Evolutionary conservation across 1,284 basidiomycete species (phyloP).

Genomic region (Puccinia hordei): DNA sequence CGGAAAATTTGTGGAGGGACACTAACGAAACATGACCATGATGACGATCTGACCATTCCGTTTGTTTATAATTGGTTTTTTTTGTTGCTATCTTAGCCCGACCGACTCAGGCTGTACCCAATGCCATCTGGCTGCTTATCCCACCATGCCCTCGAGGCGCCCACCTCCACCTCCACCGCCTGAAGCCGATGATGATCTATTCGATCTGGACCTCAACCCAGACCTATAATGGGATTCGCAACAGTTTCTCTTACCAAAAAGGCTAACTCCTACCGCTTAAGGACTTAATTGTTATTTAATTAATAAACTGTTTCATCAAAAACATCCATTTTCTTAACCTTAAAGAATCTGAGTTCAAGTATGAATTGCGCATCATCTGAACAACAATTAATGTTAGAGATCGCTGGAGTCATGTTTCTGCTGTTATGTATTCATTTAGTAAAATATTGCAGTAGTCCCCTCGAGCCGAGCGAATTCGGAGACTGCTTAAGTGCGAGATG

Average conservation of each 20-base stretch:
- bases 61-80: neutral
- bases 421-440: no score
- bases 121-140: conserved; percentile 30
- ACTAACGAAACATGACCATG: neutral
- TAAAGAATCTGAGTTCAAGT: neutral
- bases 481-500: no score
- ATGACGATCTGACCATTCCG: conserved; percentile 5
- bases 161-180: conserved; percentile 33
- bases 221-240: conserved; percentile 51
- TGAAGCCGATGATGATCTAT: conserved; percentile 54
- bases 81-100: conserved; percentile 29
- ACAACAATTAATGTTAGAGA: no score
- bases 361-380: neutral
- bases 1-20: no score
- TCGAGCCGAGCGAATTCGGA: no score
- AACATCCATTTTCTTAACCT: neutral
- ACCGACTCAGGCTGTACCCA: conserved; percentile 2
- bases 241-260: neutral
- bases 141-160: conserved; percentile 51
- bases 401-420: no score
- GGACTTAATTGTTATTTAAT: neutral
- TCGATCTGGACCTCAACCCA: conserved; percentile 57
- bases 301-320: neutral
- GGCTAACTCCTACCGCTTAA: no score
- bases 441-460: no score